These are phyloP conservation scores for Alternaria arborescens DNA, from an alignment of 2,329 filamentous ascomycete species.

Conservation along the genomic window DNA sequence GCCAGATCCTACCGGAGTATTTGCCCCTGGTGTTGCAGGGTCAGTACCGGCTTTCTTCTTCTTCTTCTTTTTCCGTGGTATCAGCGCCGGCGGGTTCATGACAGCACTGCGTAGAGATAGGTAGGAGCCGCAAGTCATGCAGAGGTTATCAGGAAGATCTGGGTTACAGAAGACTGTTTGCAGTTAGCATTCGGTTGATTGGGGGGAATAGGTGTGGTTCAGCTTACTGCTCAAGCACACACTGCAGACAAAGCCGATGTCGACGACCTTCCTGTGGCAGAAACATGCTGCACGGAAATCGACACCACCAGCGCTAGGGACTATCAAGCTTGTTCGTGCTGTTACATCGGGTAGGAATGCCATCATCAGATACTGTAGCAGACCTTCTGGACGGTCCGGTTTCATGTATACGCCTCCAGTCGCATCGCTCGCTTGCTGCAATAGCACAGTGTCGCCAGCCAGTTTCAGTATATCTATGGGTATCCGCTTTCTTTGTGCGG, in stretches of 20 bases:
- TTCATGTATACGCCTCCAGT: slow-evolving; percentile 75
- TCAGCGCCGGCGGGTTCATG: slow-evolving; percentile 46
- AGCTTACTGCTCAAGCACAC: slow-evolving; percentile 84
- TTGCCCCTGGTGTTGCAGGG: slow-evolving; percentile 45
- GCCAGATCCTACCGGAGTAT: slow-evolving; percentile 42
- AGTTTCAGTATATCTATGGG: slow-evolving; percentile 93
- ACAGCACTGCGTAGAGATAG: slow-evolving; percentile 47
- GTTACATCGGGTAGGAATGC: slow-evolving; percentile 80
- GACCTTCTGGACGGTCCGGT: slow-evolving; percentile 61
- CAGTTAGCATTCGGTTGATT: slow-evolving; percentile 10
- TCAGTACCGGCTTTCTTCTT: slow-evolving; percentile 47
- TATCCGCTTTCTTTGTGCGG: slow-evolving; percentile 85
- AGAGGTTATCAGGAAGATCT: slow-evolving; percentile 45
- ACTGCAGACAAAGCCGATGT: slow-evolving; percentile 93
- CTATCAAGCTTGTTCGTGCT: slow-evolving; percentile 71
- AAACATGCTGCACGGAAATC: slow-evolving; percentile 99
- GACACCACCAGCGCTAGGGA: slow-evolving; percentile 83
- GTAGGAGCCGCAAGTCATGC: slow-evolving; percentile 51
- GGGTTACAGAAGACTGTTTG: slow-evolving; percentile 49
- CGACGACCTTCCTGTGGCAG: slow-evolving; percentile 89
- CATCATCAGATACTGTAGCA: slow-evolving; percentile 95
- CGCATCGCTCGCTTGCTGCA: slow-evolving; percentile 87
- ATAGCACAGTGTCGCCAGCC: slow-evolving; percentile 84
- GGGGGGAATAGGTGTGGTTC: slow-evolving; percentile 12
- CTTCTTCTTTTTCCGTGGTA: slow-evolving; percentile 52